Percentiles rank a stretch among this genome's conserved stretches.
These are phyloP conservation scores for Bremia lactucae DNA, from an alignment of 352 stramenopile species.

Conservation along the genomic window DNA sequence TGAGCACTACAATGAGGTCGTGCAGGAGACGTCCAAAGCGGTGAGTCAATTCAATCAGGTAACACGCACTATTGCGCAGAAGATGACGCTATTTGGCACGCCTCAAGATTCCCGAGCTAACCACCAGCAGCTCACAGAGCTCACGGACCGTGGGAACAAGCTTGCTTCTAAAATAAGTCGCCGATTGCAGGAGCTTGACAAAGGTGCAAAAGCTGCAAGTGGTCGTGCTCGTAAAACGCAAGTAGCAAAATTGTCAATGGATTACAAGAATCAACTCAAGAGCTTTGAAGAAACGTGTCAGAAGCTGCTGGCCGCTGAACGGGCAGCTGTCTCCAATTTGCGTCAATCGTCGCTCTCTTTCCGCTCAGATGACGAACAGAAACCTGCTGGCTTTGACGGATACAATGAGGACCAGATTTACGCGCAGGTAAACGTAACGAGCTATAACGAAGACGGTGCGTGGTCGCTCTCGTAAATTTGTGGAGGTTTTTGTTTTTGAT, in stretches of 20 bases:
- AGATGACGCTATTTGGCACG: constrained; percentile 50
- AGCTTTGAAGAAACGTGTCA: constrained; percentile 47
- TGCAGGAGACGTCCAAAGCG: constrained; percentile 51
- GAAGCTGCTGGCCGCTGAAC: constrained; percentile 34
- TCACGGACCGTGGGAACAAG: constrained; percentile 49
- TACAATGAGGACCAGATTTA: constrained; percentile 67
- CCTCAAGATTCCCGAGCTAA: constrained; percentile 46
- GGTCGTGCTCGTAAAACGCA: constrained; percentile 38
- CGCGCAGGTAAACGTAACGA: constrained; percentile 45
- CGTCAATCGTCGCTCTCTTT: constrained; percentile 41
- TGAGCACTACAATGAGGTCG: constrained; percentile 40
- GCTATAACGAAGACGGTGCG: constrained; percentile 55
- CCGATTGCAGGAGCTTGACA: constrained; percentile 36
- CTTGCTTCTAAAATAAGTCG: constrained; percentile 47
- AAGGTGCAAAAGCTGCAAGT: constrained; percentile 18
- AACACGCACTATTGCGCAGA: constrained; percentile 48
- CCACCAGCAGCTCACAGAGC: constrained; percentile 51
- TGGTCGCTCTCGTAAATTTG: too few relatives aligned
- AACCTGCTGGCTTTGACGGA: constrained; percentile 28
- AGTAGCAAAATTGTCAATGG: constrained; percentile 39
- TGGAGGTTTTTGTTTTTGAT: not conserved
- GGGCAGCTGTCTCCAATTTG: constrained; percentile 36
- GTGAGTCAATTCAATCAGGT: constrained; percentile 49
- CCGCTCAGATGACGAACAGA: constrained; percentile 29
- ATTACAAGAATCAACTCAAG: constrained; percentile 58